Conservation (phyloP, 2,329 filamentous ascomycete genomes). For the Drechslerella dactyloides region DNA sequence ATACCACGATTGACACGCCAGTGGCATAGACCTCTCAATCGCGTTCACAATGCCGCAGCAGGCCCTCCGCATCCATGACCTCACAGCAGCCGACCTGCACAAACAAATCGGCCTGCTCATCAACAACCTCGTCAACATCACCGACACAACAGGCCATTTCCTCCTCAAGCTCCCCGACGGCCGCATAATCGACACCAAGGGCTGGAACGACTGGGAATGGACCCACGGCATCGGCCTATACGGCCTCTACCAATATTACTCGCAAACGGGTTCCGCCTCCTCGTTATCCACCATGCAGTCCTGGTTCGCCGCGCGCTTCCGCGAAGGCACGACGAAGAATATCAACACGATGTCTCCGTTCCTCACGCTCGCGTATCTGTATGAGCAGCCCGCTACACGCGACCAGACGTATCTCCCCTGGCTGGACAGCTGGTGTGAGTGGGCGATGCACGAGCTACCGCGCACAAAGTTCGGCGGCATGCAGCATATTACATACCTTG, state of each 20-base stretch:
- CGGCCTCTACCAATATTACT: constrained; percentile 82
- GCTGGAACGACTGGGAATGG: constrained; percentile 84
- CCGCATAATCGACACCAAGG: constrained; percentile 80
- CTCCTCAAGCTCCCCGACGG: constrained; percentile 74
- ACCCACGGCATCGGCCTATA: constrained; percentile 81
- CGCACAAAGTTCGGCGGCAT: constrained; percentile 70
- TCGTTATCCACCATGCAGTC: constrained; percentile 72
- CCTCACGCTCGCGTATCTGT: constrained; percentile 76
- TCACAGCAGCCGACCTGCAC: constrained; percentile 61
- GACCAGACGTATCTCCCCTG: constrained; percentile 75
- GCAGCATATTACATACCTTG: constrained; percentile 59
- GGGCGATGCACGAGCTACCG: constrained; percentile 77
- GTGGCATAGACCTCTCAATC: not conserved
- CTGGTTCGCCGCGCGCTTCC: constrained; percentile 75
- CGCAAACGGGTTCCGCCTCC: constrained; percentile 68
- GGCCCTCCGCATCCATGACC: constrained; percentile 56
- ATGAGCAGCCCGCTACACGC: constrained; percentile 68
- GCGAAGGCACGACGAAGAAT: constrained; percentile 77
- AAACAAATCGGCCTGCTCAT: constrained; percentile 71
- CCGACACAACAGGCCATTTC: constrained; percentile 76
- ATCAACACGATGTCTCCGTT: constrained; percentile 81
- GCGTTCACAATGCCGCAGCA: constrained; percentile 57
- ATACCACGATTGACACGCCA: not conserved
- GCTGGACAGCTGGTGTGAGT: constrained; percentile 82
- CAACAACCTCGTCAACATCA: constrained; percentile 76